Conservation (phyloP, 495 filamentous ascomycete genomes). For the Antarctomyces pellizariae region DNA sequence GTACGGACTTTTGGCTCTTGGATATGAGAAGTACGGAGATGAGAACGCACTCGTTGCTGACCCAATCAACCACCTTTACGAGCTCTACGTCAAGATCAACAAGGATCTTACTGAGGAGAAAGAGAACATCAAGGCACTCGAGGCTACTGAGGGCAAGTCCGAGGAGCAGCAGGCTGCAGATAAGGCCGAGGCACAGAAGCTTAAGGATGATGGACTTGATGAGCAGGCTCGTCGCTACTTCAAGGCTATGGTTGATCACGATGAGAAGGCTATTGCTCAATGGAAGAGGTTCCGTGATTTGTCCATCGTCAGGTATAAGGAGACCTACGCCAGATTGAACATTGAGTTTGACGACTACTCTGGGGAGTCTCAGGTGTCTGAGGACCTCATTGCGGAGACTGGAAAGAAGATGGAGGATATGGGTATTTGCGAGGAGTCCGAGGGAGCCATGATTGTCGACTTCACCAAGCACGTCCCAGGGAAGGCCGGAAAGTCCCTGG, state of each 20-base stretch:
- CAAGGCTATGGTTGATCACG: constrained; percentile 71
- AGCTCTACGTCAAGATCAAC: constrained; percentile 40
- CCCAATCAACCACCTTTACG: constrained; percentile 39
- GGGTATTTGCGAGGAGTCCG: constrained; percentile 54
- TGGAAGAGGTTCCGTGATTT: constrained; percentile 83
- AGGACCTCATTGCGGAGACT: constrained; percentile 53
- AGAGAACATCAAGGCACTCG: constrained; percentile 22
- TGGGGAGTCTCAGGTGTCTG: constrained; percentile 77
- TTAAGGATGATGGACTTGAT: constrained; percentile 29
- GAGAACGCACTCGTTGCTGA: constrained; percentile 30
- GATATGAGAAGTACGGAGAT: constrained; percentile 32
- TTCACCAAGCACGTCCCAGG: constrained; percentile 49
- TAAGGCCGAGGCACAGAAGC: constrained; percentile 21
- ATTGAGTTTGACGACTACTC: constrained; percentile 88
- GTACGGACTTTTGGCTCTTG: constrained; percentile 35
- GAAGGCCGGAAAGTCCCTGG: constrained; percentile 32
- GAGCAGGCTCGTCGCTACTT: constrained; percentile 56
- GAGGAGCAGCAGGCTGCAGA: no score
- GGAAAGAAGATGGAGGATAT: constrained; percentile 42
- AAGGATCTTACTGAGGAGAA: constrained; percentile 30
- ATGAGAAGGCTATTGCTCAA: constrained; percentile 47
- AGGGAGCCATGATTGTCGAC: constrained; percentile 77
- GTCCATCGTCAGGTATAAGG: constrained; percentile 65
- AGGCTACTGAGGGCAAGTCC: constrained; percentile 21
- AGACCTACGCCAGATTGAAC: constrained; percentile 65